A percentile compares a stretch with the other conserved stretches of the same genome.
Evolutionary conservation across 2,329 filamentous ascomycete species (phyloP).

Genomic region (Cladosporium cucumerinum): DNA sequence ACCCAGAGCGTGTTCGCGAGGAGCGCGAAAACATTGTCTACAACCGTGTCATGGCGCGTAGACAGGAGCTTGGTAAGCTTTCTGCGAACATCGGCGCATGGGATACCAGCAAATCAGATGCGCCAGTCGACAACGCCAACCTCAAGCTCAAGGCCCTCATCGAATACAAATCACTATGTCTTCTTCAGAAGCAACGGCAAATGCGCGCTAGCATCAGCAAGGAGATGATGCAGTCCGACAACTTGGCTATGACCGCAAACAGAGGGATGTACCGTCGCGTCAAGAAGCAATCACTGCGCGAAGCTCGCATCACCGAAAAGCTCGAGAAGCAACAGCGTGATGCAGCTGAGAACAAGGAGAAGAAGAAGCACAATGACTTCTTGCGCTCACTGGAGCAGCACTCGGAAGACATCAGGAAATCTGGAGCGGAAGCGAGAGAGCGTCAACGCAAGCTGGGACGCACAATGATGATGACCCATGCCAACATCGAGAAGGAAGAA

Average conservation of each 20-base stretch:
- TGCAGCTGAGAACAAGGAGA: slow-evolving; percentile 90
- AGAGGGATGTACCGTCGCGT: slow-evolving; percentile 83
- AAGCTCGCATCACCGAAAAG: slow-evolving; percentile 97
- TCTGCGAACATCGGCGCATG: slow-evolving; percentile 84
- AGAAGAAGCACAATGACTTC: slow-evolving; percentile 95
- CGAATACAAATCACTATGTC: slow-evolving; percentile 84
- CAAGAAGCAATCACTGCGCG: slow-evolving; percentile 95
- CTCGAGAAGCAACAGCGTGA: slow-evolving; percentile 98
- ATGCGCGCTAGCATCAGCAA: slow-evolving; percentile 83
- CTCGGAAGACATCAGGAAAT: slow-evolving; percentile 70
- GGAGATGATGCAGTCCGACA: slow-evolving; percentile 93
- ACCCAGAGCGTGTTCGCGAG: slow-evolving; percentile 79
- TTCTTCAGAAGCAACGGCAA: slow-evolving; percentile 84
- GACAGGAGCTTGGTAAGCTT: slow-evolving; percentile 76
- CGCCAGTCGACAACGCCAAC: slow-evolving; percentile 69
- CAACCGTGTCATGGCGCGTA: slow-evolving; percentile 83
- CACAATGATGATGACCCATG: slow-evolving; percentile 84
- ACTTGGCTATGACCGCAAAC: slow-evolving; percentile 95
- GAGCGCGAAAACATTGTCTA: slow-evolving; percentile 86
- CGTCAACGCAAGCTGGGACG: slow-evolving; percentile 84
- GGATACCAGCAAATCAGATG: slow-evolving; percentile 70
- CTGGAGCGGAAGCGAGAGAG: slow-evolving; percentile 63
- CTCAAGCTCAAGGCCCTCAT: slow-evolving; percentile 88
- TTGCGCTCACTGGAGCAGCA: slow-evolving; percentile 82
- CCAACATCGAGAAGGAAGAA: slow-evolving; percentile 98